Evolutionary conservation across 768 basidiomycete species (phyloP).

Genomic region (Auricularia sp.): DNA sequence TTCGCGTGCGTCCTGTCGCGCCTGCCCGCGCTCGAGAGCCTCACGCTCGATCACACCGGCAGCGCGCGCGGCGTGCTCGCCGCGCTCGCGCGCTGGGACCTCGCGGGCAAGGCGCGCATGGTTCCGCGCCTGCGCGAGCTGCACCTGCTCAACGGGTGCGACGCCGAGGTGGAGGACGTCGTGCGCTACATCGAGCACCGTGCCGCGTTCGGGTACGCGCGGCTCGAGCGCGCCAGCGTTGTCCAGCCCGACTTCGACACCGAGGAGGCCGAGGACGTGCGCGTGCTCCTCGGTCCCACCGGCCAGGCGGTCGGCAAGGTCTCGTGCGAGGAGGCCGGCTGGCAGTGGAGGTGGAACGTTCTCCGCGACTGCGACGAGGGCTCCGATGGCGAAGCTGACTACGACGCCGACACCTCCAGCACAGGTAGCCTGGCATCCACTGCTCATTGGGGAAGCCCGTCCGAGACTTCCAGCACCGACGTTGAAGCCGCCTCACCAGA

Average conservation of each 20-base stretch:
- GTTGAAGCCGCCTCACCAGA: neutral
- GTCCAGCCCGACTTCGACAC: neutral
- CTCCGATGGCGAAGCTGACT: too few relatives aligned
- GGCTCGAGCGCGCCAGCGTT: neutral
- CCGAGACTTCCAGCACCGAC: neutral
- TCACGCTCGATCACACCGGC: neutral
- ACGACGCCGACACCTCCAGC: neutral
- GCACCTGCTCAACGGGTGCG: neutral
- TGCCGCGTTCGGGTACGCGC: neutral
- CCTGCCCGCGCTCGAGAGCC: neutral
- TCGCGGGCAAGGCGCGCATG: neutral
- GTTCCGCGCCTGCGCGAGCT: neutral
- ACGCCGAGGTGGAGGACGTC: neutral
- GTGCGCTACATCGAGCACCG: neutral
- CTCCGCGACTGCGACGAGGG: neutral
- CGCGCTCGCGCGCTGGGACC: neutral
- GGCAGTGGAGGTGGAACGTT: neutral
- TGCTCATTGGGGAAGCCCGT: neutral
- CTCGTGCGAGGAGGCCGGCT: neutral
- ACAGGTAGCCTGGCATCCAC: neutral
- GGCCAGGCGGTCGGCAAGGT: neutral
- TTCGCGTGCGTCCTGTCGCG: neutral
- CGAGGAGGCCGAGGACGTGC: neutral
- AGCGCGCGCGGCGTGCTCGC: neutral
- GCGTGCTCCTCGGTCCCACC: neutral